Conservation (phyloP, 768 basidiomycete genomes). For the Lentinus brumalis region DNA sequence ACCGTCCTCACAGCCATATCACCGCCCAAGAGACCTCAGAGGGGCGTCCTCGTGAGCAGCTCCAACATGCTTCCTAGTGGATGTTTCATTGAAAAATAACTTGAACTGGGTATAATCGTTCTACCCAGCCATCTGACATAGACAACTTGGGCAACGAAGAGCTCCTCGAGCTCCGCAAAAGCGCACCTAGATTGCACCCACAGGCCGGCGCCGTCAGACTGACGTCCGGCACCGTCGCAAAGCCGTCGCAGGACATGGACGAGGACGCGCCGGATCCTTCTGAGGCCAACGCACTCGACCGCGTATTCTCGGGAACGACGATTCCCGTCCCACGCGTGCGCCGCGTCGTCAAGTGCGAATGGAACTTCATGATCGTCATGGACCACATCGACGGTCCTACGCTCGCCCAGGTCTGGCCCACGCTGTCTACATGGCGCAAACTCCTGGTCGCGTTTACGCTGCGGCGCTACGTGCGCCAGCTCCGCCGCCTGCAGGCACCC, state of each 20-base stretch:
- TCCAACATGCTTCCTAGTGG: background rate
- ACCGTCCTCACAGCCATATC: background rate
- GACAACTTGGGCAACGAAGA: slow-evolving; percentile 3
- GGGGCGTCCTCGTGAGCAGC: background rate
- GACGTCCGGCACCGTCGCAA: background rate
- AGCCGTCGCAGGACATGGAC: background rate
- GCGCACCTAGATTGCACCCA: background rate
- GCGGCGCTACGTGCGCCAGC: slow-evolving; percentile 30
- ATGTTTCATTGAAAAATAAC: background rate
- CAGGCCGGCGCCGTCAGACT: background rate
- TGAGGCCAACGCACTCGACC: slow-evolving; percentile 1
- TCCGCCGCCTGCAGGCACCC: slow-evolving; percentile 20
- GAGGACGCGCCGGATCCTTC: background rate
- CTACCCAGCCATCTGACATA: slow-evolving; percentile 5
- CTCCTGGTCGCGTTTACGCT: slow-evolving; percentile 31
- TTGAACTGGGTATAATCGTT: background rate
- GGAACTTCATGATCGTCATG: slow-evolving; percentile 12
- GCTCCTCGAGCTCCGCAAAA: background rate
- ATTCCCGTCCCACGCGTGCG: slow-evolving; percentile 22
- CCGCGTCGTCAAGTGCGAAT: slow-evolving; percentile 2
- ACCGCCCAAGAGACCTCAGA: background rate
- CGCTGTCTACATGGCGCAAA: slow-evolving; percentile 22
- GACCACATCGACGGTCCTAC: slow-evolving; percentile 30
- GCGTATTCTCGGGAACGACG: slow-evolving; percentile 10
- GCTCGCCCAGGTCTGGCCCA: slow-evolving; percentile 29